Evolutionary conservation across 1,139 yeast species (phyloP).

Genomic region (Kurtzmaniella quercitrusa): DNA sequence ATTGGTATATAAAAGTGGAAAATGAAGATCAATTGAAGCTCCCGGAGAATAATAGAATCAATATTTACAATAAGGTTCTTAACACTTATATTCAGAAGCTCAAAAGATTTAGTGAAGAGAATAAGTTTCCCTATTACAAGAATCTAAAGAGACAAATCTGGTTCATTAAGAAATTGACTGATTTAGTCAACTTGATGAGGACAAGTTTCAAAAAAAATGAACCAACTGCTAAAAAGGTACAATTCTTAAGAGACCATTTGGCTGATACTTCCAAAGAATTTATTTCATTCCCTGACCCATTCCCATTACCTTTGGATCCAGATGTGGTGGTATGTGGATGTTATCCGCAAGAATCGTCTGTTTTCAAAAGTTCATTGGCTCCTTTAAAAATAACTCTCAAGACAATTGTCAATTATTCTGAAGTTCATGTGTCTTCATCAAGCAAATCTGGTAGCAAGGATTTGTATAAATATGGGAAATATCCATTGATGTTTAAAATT

Average conservation of each 20-base stretch:
- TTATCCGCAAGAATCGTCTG: constrained; percentile 74
- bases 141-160: constrained; percentile 41
- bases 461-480: constrained; percentile 44
- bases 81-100: constrained; percentile 38
- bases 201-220: constrained; percentile 40
- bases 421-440: constrained; percentile 10
- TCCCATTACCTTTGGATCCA: constrained; percentile 74
- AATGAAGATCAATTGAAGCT: constrained; percentile 58
- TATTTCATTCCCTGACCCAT: constrained; percentile 43
- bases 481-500: constrained; percentile 86
- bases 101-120: constrained; percentile 25
- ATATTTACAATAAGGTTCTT: constrained; percentile 32
- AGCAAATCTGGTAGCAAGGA: constrained; percentile 15
- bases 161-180: constrained; percentile 42
- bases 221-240: constrained; percentile 40
- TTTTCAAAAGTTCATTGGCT: constrained; percentile 84
- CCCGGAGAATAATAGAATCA: constrained; percentile 8
- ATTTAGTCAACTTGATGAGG: constrained; percentile 37
- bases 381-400: constrained; percentile 81
- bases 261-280: constrained; percentile 39
- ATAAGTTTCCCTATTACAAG: constrained; percentile 33
- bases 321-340: constrained; percentile 65
- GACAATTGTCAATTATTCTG: constrained; percentile 34
- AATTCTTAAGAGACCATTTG: constrained; percentile 38
- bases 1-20: constrained; percentile 91